Conservation (phyloP, 2,329 filamentous ascomycete species). For the Aspergillus fischeri region DNA sequence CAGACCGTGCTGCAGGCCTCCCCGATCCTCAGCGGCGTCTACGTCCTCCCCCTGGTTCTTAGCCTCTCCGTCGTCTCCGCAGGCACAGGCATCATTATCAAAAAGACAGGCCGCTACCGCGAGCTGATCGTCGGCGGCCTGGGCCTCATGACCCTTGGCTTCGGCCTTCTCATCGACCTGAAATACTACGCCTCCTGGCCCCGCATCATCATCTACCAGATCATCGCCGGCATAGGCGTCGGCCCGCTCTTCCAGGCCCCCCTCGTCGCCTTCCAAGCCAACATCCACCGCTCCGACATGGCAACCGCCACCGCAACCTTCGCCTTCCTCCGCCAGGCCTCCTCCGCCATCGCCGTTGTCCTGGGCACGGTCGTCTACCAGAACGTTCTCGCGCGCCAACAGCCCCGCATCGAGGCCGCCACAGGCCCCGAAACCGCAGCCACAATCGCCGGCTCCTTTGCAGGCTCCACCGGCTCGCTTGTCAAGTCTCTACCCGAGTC, state of each 20-base stretch:
- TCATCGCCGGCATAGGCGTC: conserved; percentile 58
- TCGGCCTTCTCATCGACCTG: conserved; percentile 60
- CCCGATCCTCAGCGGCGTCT: conserved; percentile 69
- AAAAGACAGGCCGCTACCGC: conserved; percentile 66
- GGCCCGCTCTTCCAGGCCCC: conserved; percentile 62
- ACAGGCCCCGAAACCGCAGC: conserved; percentile 28
- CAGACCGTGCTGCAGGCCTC: conserved; percentile 67
- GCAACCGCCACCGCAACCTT: conserved; percentile 61
- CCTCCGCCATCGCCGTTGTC: conserved; percentile 56
- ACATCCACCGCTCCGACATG: conserved; percentile 57
- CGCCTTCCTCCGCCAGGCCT: conserved; percentile 56
- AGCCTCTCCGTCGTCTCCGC: conserved; percentile 62
- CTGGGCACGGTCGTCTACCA: conserved; percentile 51
- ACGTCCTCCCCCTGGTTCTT: conserved; percentile 67
- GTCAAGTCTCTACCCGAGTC: conserved; percentile 29
- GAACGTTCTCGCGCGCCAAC: conserved; percentile 33
- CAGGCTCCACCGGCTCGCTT: conserved; percentile 32
- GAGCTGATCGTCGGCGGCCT: conserved; percentile 58
- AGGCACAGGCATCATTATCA: conserved; percentile 62
- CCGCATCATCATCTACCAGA: conserved; percentile 51
- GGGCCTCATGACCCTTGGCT: conserved; percentile 59
- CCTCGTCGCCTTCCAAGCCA: conserved; percentile 61
- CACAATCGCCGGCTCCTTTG: conserved; percentile 28
- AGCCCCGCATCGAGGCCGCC: conserved; percentile 21
- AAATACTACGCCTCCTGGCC: conserved; percentile 51